These are phyloP conservation scores for Colletotrichum orchidophilum DNA, from an alignment of 2,329 filamentous ascomycete species.

Conservation along the genomic window DNA sequence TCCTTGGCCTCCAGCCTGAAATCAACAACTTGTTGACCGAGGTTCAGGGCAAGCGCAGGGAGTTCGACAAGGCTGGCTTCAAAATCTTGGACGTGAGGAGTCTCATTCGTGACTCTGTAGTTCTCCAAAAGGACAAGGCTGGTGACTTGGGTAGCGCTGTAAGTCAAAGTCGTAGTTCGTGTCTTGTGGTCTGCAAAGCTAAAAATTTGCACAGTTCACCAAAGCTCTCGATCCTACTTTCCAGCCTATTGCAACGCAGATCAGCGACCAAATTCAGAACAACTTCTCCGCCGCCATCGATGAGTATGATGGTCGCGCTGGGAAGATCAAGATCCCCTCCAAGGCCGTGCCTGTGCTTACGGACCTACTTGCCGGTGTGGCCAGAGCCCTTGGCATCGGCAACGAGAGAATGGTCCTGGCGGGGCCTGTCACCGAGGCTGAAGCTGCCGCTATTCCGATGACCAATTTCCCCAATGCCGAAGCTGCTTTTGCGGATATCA, in stretches of 20 bases:
- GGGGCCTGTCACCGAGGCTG: background rate
- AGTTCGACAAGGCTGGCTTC: conserved; percentile 31
- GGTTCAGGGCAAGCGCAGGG: conserved; percentile 7
- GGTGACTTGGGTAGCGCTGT: conserved; percentile 9
- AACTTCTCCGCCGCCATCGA: conserved; percentile 13
- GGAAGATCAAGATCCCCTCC: conserved; percentile 31
- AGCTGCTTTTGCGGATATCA: conserved; percentile 8
- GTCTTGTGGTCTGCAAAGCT: background rate
- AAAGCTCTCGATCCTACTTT: conserved; percentile 7
- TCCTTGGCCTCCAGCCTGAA: conserved; percentile 14
- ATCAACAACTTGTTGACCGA: conserved; percentile 14
- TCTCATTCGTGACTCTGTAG: conserved; percentile 19
- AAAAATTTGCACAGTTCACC: background rate
- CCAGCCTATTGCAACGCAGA: background rate
- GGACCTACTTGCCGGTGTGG: conserved; percentile 17
- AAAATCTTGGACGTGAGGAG: conserved; percentile 25
- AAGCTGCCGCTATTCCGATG: background rate
- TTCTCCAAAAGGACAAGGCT: conserved; percentile 23
- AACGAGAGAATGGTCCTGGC: background rate
- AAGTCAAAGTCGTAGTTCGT: background rate
- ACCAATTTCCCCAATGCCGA: background rate
- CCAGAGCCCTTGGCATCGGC: conserved; percentile 20
- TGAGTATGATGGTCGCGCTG: conserved; percentile 19
- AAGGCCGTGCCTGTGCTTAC: conserved; percentile 20
- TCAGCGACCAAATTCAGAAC: conserved; percentile 6